A percentile compares a stretch with the other conserved stretches of the same genome.
Evolutionary conservation across 2,329 filamentous ascomycete genomes (phyloP).

Genomic region (Scytalidium sp.): DNA sequence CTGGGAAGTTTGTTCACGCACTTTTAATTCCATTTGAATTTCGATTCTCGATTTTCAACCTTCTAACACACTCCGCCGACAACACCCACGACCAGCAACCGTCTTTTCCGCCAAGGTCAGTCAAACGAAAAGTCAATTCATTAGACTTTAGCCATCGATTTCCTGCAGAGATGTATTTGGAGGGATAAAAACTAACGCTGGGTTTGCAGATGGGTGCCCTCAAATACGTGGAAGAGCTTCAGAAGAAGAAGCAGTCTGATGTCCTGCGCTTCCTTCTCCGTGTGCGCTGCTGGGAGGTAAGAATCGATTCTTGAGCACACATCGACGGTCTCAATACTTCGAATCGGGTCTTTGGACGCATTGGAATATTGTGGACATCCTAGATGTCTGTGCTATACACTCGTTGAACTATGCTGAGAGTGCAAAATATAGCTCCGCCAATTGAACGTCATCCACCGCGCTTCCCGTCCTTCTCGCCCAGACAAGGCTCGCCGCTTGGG

Average conservation of each 20-base stretch:
- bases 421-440: constrained; percentile 99
- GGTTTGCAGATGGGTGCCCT: constrained; percentile 89
- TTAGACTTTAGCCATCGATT: not conserved
- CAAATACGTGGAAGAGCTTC: constrained; percentile 99
- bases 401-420: constrained; percentile 99
- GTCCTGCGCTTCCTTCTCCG: constrained; percentile 99
- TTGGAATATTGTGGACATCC: constrained; percentile 29
- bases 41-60: not conserved
- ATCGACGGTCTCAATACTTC: constrained; percentile 30
- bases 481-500: constrained; percentile 99
- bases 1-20: not conserved
- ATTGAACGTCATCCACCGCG: constrained; percentile 99
- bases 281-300: constrained; percentile 99
- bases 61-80: not conserved
- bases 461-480: constrained; percentile 94
- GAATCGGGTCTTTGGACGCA: constrained; percentile 24
- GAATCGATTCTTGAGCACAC: constrained; percentile 44
- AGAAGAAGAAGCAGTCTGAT: constrained; percentile 99
- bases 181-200: not conserved
- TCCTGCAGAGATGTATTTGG: not conserved
- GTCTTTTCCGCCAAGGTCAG: not conserved
- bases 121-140: not conserved
- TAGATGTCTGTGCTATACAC: constrained; percentile 76
- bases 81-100: not conserved
- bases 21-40: not conserved